Base-by-base conservation (phyloP, 2,329 filamentous ascomycete species). In the Phialophora chinensis region DNA sequence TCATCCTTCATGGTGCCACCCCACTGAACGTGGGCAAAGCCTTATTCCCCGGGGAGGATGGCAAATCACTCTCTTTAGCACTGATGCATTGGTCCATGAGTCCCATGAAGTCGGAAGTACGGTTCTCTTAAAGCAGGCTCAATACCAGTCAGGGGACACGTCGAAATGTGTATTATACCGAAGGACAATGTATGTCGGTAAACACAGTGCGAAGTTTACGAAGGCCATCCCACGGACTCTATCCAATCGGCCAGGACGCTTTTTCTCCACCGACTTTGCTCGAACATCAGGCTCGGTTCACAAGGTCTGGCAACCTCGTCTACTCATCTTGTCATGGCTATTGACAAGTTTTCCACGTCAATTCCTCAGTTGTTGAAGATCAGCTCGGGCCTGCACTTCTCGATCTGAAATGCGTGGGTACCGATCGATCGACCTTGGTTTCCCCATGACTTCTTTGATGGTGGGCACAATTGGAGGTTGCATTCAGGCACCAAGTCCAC, bases 11-110 rank as follows among this genome's bases (percentile, higher is more conserved):
- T 27, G 20, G 3, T 8, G 47, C 12, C 31, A 61, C 17, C 59
- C 59, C 59, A 53, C 59, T 47, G 29, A 53, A 49, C 20, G 33
- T 53, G 59, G 59, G 47, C 47, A 6, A 20, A 25, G 38, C 29
- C 47, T 31, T 29, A 4, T 25, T 58, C 55, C 33, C 7, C 6
- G 23, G n/a, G 23, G 38, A 53, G 59, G 59, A 47, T 54, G 59
- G 38, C 31, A 53, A 61, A 38, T 53, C 59, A 31, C n/a, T 53
- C 49, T 17, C 10, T 2, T 29, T 29, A 55, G 29, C 29, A n/a
- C 12, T 55, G 17, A 8, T 61, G 31, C 29, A 27, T 27, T 33
- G 12, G 49, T 4, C 31, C 35, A 20, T 44, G 5, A 42, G 12
- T 20, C 31, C 29, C 25, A 25, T 35, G 47, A 25, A 23, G 10